Base-by-base conservation (phyloP, 495 filamentous ascomycete species). In the Hypoxylon trugodes region DNA sequence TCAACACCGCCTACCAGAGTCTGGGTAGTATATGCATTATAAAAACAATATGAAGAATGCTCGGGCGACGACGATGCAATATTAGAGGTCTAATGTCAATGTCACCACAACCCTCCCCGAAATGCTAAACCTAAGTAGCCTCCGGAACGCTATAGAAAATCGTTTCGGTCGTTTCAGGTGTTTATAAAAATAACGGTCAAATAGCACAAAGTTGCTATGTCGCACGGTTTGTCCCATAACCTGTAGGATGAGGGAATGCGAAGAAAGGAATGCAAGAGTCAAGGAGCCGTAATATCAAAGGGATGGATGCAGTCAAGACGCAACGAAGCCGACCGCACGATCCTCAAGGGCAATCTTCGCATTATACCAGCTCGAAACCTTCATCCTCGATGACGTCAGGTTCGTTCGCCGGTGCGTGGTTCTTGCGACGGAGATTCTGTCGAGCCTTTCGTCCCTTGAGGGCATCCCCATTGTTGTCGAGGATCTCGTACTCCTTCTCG, bases 401-500 rank as follows among this genome's bases (percentile, higher is more conserved):
- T 13, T 63, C 59, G 6, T 59, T 32, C 0, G 40, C 15, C 12
- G 59, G 16, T 15, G 33, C 47, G 24, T 32, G 64, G 13, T 57
- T 55, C 61, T 61, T 69, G 52, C 73, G 69, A 9, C 76, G 71
- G 13, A 79, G 64, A 40, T 70, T 68, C 48, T 70, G 70, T 6
- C 74, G 71, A 12, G 77, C 79, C 74, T 74, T 77, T 32, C 74
- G 66, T 12, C 79, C 79, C 60, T 72, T 76, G 2, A 80, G 69
- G 6, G 72, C 67, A 49, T 81, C 73, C 6, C 79, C 79, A 12
- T 78, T 76, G 33, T 61, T 68, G 54, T 81, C 78, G 7, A 81
- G 47, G 33, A 81, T 74, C 67, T 79, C 79, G 46, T 80, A 81
- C 64, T 81, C 79, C 64, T 74, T 74, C 68, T 78, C 76, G 16